phyloP scores from a whole-genome alignment of 495 filamentous ascomycete genomes.

The Cladorrhinum samala region DNA sequence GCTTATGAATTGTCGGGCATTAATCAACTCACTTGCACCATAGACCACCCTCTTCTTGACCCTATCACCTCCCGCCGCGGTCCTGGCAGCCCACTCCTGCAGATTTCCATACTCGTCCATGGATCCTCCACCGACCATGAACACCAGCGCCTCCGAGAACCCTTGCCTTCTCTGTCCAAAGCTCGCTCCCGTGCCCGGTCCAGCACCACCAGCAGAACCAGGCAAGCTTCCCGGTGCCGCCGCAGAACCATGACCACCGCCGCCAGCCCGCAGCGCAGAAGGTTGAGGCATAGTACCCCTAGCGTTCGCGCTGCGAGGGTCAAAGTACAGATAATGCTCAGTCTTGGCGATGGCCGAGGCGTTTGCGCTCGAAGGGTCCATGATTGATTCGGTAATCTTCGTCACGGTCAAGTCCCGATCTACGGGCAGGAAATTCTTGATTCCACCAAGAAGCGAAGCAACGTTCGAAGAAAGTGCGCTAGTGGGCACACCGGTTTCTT shows the following conservation, averaged over 20 bases:
- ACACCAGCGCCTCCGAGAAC: constrained; percentile 92
- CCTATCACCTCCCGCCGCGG: constrained; percentile 44
- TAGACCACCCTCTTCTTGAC: constrained; percentile 78
- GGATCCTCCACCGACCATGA: constrained; percentile 92
- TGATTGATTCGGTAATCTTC: constrained; percentile 96
- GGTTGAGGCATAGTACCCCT: constrained; percentile 85
- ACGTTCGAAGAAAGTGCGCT: constrained; percentile 67
- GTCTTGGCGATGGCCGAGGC: constrained; percentile 93
- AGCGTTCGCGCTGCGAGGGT: constrained; percentile 87
- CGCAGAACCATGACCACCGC: constrained; percentile 11
- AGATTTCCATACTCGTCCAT: constrained; percentile 99
- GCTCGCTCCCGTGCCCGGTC: constrained; percentile 67
- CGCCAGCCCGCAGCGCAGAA: constrained; percentile 45
- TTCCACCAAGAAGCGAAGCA: constrained; percentile 91
- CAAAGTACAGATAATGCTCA: constrained; percentile 97
- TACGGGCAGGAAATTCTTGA: constrained; percentile 95
- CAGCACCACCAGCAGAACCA: constrained; percentile 34
- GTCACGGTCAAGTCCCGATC: constrained; percentile 95
- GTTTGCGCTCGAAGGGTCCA: constrained; percentile 88
- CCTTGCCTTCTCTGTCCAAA: constrained; percentile 93
- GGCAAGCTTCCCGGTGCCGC: constrained; percentile 39
- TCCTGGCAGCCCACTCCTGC: constrained; percentile 88
- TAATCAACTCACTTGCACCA: constrained; percentile 90
- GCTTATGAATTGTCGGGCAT: constrained; percentile 78
- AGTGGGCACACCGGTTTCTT: constrained; percentile 66